A percentile compares a stretch with the other conserved stretches of the same genome.
These are phyloP conservation scores for Globisporangium middletonii DNA, from an alignment of 352 stramenopile species.

Conservation along the genomic window DNA sequence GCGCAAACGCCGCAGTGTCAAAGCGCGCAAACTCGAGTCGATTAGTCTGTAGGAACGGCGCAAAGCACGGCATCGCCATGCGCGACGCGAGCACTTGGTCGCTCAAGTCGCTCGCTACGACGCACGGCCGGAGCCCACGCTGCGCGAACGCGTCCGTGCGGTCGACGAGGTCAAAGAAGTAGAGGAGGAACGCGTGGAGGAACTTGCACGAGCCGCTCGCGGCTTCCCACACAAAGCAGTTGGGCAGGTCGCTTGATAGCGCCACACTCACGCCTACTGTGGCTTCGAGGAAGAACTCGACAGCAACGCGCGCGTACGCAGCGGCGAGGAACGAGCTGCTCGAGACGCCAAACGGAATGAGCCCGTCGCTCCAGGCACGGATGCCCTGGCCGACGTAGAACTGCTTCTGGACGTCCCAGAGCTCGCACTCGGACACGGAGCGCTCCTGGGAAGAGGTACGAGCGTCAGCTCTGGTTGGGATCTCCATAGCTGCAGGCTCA, in stretches of 20 bases:
- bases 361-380: conserved; percentile 58
- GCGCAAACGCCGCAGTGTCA: conserved; percentile 46
- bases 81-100: conserved; percentile 62
- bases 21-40: conserved; percentile 71
- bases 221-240: conserved; percentile 81
- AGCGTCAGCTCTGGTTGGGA: not conserved
- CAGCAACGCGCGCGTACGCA: conserved; percentile 43
- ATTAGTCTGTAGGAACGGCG: conserved; percentile 25
- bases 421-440: conserved; percentile 42
- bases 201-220: conserved; percentile 83
- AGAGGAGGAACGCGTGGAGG: conserved; percentile 57
- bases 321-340: conserved; percentile 70
- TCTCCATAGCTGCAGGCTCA: not conserved
- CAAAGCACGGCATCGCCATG: conserved; percentile 54
- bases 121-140: conserved; percentile 34
- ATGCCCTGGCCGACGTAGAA: conserved; percentile 80
- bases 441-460: not conserved
- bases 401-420: conserved; percentile 75
- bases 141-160: conserved; percentile 17
- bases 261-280: too few relatives aligned
- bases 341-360: conserved; percentile 74
- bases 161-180: conserved; percentile 48
- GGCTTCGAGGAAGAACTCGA: conserved; percentile 39
- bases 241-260: conserved; percentile 16
- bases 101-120: conserved; percentile 70